These are phyloP conservation scores for Rhexocercosporidium sp. DNA, from an alignment of 2,329 filamentous ascomycete species.

Conservation along the genomic window DNA sequence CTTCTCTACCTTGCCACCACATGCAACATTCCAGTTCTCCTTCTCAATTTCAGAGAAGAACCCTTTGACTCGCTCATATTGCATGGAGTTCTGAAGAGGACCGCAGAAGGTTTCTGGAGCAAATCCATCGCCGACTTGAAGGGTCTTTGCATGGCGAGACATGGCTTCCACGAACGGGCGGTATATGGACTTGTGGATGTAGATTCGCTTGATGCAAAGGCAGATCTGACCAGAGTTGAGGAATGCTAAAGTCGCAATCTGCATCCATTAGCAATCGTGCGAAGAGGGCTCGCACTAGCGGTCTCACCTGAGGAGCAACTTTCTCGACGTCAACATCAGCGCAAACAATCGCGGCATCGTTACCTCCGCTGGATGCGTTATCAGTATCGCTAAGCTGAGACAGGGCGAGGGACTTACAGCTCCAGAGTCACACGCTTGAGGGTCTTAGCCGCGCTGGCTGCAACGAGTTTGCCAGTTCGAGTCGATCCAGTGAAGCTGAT, in stretches of 20 bases:
- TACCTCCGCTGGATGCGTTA: conserved; percentile 49
- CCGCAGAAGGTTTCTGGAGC: conserved; percentile 51
- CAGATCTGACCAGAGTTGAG: conserved; percentile 61
- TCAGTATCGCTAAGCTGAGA: not conserved
- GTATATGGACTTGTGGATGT: conserved; percentile 65
- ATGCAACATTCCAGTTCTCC: conserved; percentile 56
- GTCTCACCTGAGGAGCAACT: conserved; percentile 45
- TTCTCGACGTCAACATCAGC: conserved; percentile 56
- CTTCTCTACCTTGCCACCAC: conserved; percentile 47
- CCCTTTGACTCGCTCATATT: conserved; percentile 63
- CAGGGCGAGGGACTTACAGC: conserved; percentile 28
- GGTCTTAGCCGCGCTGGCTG: conserved; percentile 54
- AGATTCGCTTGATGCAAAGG: conserved; percentile 62
- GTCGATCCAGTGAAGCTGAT: conserved; percentile 64
- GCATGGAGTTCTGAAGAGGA: conserved; percentile 68
- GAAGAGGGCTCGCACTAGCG: too few relatives aligned
- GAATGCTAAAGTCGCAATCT: conserved; percentile 53
- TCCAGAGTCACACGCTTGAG: conserved; percentile 50
- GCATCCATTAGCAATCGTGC: not conserved
- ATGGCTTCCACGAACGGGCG: conserved; percentile 56
- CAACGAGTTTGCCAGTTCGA: conserved; percentile 54
- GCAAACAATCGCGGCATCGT: conserved; percentile 56
- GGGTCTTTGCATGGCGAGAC: conserved; percentile 50
- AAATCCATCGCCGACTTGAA: conserved; percentile 47
- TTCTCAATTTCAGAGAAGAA: conserved; percentile 61